Evolutionary conservation across 148 eudicot species (phyloP), one percentile per base, ranked within the genome.

Genomic region (Vaccinium darrowii): DNA sequence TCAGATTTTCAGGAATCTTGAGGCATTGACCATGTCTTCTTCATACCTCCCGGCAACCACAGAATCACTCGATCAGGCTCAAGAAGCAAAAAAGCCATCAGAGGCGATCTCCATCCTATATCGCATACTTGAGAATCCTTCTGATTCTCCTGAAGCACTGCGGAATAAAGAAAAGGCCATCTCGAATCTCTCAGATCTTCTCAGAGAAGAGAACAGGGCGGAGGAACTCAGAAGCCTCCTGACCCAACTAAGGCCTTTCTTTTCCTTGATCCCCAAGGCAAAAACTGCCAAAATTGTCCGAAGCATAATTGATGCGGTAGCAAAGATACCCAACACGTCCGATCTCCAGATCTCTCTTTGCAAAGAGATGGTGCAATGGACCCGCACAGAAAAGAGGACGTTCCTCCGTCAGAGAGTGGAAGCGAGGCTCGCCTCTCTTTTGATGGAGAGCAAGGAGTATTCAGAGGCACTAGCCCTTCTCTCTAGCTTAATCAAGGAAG

Each of bases 381-480:
- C 91, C 62, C 84, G 84, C 25, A 65, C 89, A 0, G 91, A 89
- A 74, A 89, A 89, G 78, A 84, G 89, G 47, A 87, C 91, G 49
- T 89, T 89, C 69, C 89, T 89, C 78, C 87, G 91, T 30, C 91
- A 89, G 47, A 74, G 89, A 19, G 81, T 89, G 47, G 89, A 89
- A 76, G 91, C 91, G n/a, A 84, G 87, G 67, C 91, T 89, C 15
- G 89, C 87, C 2, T 85, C 91, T 65, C 89, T 89, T 74, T 80
- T 89, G 80, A 87, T 89, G 89, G 91, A 89, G n/a, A 89, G n/a
- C 86, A 85, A 85, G 71, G 90, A 89, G 78, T 89, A 87, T 50
- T 19, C 89, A 33, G 91, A 89, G 80, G 89, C 91, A 11, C 23
- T 89, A 16, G 79, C 86, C 79, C 87, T 89, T 36, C 86, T 89